Conservation (phyloP, 805 yeast species). For the Debaryomyces tyrocola region DNA sequence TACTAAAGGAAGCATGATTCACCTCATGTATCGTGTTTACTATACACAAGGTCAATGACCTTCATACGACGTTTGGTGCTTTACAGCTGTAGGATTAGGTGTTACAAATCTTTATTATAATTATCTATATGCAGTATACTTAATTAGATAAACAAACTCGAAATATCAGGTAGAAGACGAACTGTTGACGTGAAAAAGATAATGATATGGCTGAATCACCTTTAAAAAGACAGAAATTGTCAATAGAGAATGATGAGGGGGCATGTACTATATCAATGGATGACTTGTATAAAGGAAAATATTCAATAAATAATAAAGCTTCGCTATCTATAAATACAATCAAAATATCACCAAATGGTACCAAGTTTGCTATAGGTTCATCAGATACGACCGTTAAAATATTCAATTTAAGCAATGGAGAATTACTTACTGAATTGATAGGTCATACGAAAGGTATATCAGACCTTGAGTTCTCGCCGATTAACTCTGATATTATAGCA, state of each 20-base stretch:
- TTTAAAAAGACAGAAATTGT: constrained; percentile 1
- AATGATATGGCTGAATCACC: constrained; percentile 4
- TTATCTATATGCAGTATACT: no score
- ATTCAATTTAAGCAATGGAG: constrained; percentile 24
- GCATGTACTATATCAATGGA: background rate
- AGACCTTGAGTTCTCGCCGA: constrained; percentile 74
- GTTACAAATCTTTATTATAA: no score
- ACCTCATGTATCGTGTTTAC: no score
- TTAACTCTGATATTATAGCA: constrained; percentile 66
- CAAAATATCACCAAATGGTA: constrained; percentile 63
- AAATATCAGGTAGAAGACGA: no score
- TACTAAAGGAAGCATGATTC: no score
- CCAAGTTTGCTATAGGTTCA: constrained; percentile 51
- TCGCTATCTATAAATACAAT: constrained; percentile 39
- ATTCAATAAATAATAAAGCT: constrained; percentile 1
- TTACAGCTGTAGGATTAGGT: no score
- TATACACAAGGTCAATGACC: no score
- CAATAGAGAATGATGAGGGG: background rate
- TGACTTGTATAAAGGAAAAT: constrained; percentile 5
- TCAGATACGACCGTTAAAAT: constrained; percentile 29
- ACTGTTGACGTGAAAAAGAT: background rate
- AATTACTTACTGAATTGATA: constrained; percentile 28
- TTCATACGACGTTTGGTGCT: no score
- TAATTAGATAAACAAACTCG: no score
- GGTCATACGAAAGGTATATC: constrained; percentile 77